Percentiles rank a stretch among this genome's conserved stretches.
Evolutionary conservation across 2,329 filamentous ascomycete species (phyloP).

Genomic region (Monosporascus sp.): DNA sequence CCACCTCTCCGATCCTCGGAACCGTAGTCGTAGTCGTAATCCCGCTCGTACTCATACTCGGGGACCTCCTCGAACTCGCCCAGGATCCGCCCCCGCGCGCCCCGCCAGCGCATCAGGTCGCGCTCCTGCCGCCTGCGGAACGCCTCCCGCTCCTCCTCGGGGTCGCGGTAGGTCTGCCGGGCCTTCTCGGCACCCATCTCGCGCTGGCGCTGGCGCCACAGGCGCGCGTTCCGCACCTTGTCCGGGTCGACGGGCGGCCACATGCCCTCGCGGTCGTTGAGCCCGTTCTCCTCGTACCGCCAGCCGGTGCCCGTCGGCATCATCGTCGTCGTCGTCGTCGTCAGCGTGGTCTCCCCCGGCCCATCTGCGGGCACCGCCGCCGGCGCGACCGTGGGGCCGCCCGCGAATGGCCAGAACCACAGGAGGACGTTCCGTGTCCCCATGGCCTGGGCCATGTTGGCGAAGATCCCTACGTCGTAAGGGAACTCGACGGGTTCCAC

Average conservation of each 20-base stretch:
- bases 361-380: slow-evolving; percentile 4
- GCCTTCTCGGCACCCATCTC: slow-evolving; percentile 17
- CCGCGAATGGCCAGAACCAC: slow-evolving; percentile 66
- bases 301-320: slow-evolving; percentile 38
- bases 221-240: slow-evolving; percentile 41
- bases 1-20: slow-evolving; percentile 2
- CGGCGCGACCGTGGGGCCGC: slow-evolving; percentile 37
- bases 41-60: slow-evolving; percentile 37
- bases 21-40: slow-evolving; percentile 45
- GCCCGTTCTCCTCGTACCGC: slow-evolving; percentile 69
- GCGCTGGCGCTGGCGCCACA: slow-evolving; percentile 30
- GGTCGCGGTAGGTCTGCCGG: slow-evolving; percentile 1
- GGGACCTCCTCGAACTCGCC: slow-evolving; percentile 44
- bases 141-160: slow-evolving; percentile 42
- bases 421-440: slow-evolving; percentile 57
- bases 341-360: not conserved
- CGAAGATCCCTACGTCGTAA: slow-evolving; percentile 71
- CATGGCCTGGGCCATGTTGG: slow-evolving; percentile 72
- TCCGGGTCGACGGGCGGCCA: slow-evolving; percentile 63
- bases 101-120: slow-evolving; percentile 34
- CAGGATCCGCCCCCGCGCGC: slow-evolving; percentile 32
- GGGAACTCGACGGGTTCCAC: slow-evolving; percentile 69
- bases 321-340: slow-evolving; percentile 6
- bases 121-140: slow-evolving; percentile 45
- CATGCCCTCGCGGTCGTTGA: slow-evolving; percentile 57